Evolutionary conservation across 495 filamentous ascomycete species (phyloP), one percentile per base, ranked within the genome.

Genomic region (Lophiotrema nucula): DNA sequence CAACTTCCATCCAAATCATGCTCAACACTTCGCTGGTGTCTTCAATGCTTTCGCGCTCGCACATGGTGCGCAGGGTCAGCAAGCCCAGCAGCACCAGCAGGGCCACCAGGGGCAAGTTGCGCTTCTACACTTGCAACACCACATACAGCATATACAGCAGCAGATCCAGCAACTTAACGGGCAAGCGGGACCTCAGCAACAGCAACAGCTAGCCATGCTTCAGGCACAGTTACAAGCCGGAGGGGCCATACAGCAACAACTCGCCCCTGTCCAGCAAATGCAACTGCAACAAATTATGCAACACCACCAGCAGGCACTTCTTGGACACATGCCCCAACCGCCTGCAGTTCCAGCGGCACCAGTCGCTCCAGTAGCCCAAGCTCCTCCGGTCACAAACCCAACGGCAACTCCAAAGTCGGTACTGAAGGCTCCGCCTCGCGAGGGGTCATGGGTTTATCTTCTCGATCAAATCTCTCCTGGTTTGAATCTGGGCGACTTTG

Each of bases 401-500:
- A n/a, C n/a, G n/a, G n/a, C 48, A 21, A 54, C 25, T 24, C 25
- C 38, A 13, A 24, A 28, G 44, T 41, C 47, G 0, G 43, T 48
- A 25, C 43, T 64, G 15, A 47, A 46, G 26, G 41, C 37, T 4
- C 38, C 50, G 21, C 61, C 45, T 47, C 63, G 68, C 26, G 56
- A 50, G 33, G 70, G 69, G 25, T 72, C 69, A 16, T 74, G 71
- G 71, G 51, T 67, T 13, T n/a, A 65, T 26, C 18, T 72, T 26
- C 47, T 74, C 52, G 59, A 69, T 62, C 31, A 49, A 18, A 64
- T 73, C 25, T 70, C 68, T 0, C 69, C 69, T 4, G 64, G 69
- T 41, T 48, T 39, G 3, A 66, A 54, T 35, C 58, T 66, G 38
- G 4, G 42, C 28, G 50, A 72, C 56, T 60, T 60, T 35, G 50